Evolutionary conservation across 2,329 filamentous ascomycete species (phyloP), one percentile per base, ranked within the genome.

Genomic region (Helotiales sp.): DNA sequence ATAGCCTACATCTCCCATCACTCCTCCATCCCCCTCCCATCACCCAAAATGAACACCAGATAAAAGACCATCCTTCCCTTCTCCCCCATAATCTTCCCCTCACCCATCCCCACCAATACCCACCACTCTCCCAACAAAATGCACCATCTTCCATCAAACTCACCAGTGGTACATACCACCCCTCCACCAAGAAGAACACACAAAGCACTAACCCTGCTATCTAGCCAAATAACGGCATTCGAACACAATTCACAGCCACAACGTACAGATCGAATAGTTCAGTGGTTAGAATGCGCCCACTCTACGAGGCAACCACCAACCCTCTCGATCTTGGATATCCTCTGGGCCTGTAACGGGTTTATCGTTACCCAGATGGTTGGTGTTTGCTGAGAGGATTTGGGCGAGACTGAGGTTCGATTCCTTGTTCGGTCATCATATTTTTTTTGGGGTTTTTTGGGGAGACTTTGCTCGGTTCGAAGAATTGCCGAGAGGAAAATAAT

Each of bases 241-340:
- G 47, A 50, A 24, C 3, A 50, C n/a, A n/a, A n/a, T n/a, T n/a
- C n/a, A n/a, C 40, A 40, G 34, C 34, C 11, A 3, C n/a, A n/a
- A 17, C 17, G 20, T n/a, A 6, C 40, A 34, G 54, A 20, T 57
- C 32, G 30, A 34, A 22, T 57, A 57, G 54, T 57, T 57, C 11
- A 57, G 54, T 37, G 54, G 32, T 57, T 57, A 57, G 30, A 57
- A 57, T 32, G 30, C 20, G 15, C 54, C 54, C n/a, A n/a, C 32
- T 30, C 20, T 32, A 20, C 8, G n/a, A 20, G 40, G 40, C 24
- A 20, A 13, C 3, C 24, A 13, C 20, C 32, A 20, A 15, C 20
- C 54, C 32, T 57, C 54, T 57, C 54, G 54, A 57, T 57, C 40
- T 57, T 57, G 54, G 54, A 40, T 57, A 57, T 20, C 49, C 49